These are phyloP conservation scores for Dothiorella sarmentorum DNA, from an alignment of 2,329 filamentous ascomycete species.

Conservation along the genomic window DNA sequence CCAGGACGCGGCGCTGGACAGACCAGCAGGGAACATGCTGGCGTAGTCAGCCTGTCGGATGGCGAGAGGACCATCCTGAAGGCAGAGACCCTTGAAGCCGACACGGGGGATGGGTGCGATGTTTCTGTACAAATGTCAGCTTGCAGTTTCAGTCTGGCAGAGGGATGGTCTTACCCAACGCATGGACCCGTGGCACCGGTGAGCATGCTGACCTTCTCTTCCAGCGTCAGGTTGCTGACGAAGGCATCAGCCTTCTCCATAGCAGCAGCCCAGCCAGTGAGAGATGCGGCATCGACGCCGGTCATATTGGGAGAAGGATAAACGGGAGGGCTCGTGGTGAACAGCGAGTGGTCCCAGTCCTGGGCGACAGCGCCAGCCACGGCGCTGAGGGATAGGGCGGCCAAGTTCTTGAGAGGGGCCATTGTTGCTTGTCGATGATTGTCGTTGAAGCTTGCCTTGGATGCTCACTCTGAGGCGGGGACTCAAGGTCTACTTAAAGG, in stretches of 20 bases:
- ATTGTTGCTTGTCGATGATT: constrained; percentile 10
- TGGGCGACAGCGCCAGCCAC: constrained; percentile 16
- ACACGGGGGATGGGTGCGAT: constrained; percentile 36
- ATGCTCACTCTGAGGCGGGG: neutral
- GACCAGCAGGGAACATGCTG: constrained; percentile 37
- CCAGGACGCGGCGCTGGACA: constrained; percentile 41
- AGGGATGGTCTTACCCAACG: constrained; percentile 27
- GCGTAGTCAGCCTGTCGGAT: constrained; percentile 23
- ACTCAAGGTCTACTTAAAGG: neutral
- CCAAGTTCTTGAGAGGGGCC: constrained; percentile 16
- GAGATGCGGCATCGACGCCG: constrained; percentile 3
- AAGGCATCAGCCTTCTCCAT: constrained; percentile 35
- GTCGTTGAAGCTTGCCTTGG: constrained; percentile 13
- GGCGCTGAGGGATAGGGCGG: constrained; percentile 12
- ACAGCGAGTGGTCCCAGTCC: constrained; percentile 20
- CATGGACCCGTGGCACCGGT: constrained; percentile 34
- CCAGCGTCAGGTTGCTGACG: constrained; percentile 34
- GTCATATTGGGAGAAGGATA: constrained; percentile 20
- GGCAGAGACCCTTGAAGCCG: constrained; percentile 40
- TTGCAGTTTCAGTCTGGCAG: neutral
- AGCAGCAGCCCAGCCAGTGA: constrained; percentile 32
- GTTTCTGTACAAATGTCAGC: constrained; percentile 21
- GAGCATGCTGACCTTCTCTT: constrained; percentile 41
- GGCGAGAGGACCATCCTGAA: constrained; percentile 40
- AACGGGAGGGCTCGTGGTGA: constrained; percentile 20